Conservation (phyloP, 164 flowering plant species). For the Amborella trichopoda region DNA sequence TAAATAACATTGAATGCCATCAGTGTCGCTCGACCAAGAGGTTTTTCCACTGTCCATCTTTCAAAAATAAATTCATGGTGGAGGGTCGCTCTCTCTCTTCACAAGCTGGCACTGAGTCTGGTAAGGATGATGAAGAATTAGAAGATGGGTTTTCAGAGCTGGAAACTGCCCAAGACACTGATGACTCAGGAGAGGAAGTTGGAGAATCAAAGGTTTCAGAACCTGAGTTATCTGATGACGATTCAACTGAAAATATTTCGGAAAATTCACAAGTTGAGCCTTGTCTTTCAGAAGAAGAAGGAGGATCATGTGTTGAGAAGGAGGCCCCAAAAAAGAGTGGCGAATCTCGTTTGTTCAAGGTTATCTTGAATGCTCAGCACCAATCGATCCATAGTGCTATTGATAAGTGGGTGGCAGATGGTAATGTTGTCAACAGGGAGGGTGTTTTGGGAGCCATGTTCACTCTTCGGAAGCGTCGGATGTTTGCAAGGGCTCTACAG, state of each 20-base stretch:
- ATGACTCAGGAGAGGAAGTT: neutral
- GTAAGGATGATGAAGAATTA: conserved; percentile 40
- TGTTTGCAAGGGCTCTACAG: conserved; percentile 68
- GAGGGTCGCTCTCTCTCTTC: conserved; percentile 38
- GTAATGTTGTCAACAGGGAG: conserved; percentile 28
- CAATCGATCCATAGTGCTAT: conserved; percentile 23
- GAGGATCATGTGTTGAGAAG: conserved; percentile 5
- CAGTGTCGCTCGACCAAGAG: no score
- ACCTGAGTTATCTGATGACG: conserved; percentile 31
- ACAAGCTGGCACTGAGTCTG: conserved; percentile 48
- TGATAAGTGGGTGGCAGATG: conserved; percentile 51
- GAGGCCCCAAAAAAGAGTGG: conserved; percentile 4
- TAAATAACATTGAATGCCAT: no score
- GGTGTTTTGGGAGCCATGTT: conserved; percentile 28
- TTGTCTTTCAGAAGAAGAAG: conserved; percentile 20
- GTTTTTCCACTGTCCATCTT: no score
- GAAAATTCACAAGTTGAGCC: conserved; percentile 22
- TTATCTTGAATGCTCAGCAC: conserved; percentile 22
- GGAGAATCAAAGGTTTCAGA: conserved; percentile 37
- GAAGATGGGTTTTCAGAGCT: conserved; percentile 83
- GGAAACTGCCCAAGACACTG: conserved; percentile 16
- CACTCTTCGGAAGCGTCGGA: conserved; percentile 34
- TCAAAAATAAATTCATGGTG: conserved; percentile 5
- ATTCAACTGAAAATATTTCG: conserved; percentile 14
- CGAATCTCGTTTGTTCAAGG: conserved; percentile 19